Evolutionary conservation across 257 asterid species (phyloP), one percentile per base, ranked within the genome.

Genomic region (Primulina huaijiensis): DNA sequence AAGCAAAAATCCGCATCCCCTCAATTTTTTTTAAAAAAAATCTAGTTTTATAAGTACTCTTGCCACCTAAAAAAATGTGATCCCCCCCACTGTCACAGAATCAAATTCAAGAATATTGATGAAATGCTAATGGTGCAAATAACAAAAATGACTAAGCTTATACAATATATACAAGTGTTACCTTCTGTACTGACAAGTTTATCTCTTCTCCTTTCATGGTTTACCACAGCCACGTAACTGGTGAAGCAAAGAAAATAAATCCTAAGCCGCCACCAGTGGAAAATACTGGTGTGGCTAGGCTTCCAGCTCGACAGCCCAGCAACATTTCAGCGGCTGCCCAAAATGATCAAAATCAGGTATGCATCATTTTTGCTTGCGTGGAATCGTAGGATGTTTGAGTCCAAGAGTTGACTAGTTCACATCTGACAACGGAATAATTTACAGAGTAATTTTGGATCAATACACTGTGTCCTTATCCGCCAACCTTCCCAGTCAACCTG

Each of bases 261-360:
- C 87, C 89, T 29, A 83, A 78, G 64, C 91, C 80, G 7, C 89
- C 92, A 72, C 95, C 96, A 31, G 81, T 86, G 64, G 78, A 89
- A 64, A 78, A 80, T 74, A 61, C 70, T 33, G 76, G 61, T 67
- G 83, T 40, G 23, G 56, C 65, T 60, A 65, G 79, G 68, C 6
- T 61, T 67, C 80, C 78, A 8, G 70, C 82, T 35, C 77, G 56
- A 71, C 75, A 62, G 64, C 63, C 74, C 62, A 73, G 76, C 75
- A 69, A 46, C 66, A 58, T 37, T 61, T 70, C 92, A 33, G 40
- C 82, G 12, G 61, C 90, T 33, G 21, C 2, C n/a, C 80, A 80
- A 73, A 82, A 78, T 10, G 92, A 84, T 7, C 88, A 21, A 60
- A 82, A 74, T 77, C 96, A 79, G 84, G 96, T 86, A 76, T 69